These are phyloP conservation scores for Aureobasidium vineae DNA, from an alignment of 2,329 filamentous ascomycete species.

Conservation along the genomic window DNA sequence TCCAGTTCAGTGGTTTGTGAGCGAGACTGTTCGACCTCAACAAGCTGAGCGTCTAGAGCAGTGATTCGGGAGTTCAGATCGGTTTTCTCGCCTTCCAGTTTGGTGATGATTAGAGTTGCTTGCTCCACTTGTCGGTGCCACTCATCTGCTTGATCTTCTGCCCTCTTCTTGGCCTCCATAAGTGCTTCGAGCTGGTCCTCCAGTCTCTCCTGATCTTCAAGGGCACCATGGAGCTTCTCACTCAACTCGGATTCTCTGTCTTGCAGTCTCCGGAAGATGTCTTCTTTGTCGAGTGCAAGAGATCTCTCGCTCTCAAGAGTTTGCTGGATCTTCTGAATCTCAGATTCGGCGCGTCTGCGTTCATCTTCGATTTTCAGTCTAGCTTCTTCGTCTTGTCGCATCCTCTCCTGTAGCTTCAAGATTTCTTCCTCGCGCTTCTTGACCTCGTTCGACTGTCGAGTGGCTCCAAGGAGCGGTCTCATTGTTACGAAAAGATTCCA, in stretches of 20 bases:
- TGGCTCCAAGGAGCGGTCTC: conserved; percentile 90
- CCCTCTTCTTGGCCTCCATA: conserved; percentile 82
- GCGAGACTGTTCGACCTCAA: conserved; percentile 67
- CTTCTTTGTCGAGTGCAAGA: conserved; percentile 95
- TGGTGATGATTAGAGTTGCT: conserved; percentile 80
- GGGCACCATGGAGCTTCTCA: conserved; percentile 86
- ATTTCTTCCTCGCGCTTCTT: conserved; percentile 96
- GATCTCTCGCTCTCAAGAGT: conserved; percentile 93
- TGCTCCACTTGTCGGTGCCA: conserved; percentile 84
- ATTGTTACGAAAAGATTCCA: conserved; percentile 94
- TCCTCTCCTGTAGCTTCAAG: conserved; percentile 77
- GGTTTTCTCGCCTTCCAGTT: conserved; percentile 82
- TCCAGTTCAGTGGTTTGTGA: conserved; percentile 74
- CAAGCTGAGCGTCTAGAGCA: conserved; percentile 68
- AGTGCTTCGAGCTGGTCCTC: conserved; percentile 92
- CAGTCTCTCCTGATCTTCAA: conserved; percentile 90
- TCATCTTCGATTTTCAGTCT: conserved; percentile 87
- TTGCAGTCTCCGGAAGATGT: conserved; percentile 97
- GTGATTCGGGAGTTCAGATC: conserved; percentile 66
- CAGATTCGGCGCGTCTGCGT: conserved; percentile 77
- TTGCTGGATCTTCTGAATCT: conserved; percentile 87
- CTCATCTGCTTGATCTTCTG: conserved; percentile 78
- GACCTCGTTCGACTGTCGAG: conserved; percentile 86
- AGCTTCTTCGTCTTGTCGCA: conserved; percentile 71
- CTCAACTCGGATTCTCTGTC: conserved; percentile 85